Base-by-base conservation (phyloP, 208 protist species). In the Balamuthia mandrillaris region DNA sequence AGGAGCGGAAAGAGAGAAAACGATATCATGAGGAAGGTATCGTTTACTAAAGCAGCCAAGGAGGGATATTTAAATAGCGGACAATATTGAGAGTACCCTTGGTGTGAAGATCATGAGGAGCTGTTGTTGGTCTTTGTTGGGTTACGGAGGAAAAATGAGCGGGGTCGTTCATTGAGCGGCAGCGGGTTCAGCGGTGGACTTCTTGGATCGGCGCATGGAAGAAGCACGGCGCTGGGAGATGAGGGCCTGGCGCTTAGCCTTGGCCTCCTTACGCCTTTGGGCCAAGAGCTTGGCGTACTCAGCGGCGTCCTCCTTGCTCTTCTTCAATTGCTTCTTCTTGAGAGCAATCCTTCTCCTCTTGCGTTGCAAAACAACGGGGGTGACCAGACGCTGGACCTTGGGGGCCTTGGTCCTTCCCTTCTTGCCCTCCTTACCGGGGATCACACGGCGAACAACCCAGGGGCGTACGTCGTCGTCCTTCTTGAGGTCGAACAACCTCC, bases 301-400 rank as follows among this genome's bases (percentile, higher is more conserved):
- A 1, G 54, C 56, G 21, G 58, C 58, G 27, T 77, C 72, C 21
- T 70, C 41, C 12, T 37, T 18, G 24, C 39, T 54, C 29, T 85
- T 66, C 35, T 66, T 56, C 52, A 47, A 56, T 35, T 63, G 39
- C 4, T 84, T 31, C 9, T 47, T 41, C 81, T 87, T 88, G 37
- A 84, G 33, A 16, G 68, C 81, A n/a, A 78, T 51, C 27, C 29
- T 49, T 41, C 24, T 35, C 24, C 84, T 39, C 85, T 91, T 89
- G 84, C 89, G 89, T 49, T 86, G 79, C 27, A 94, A 39, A 35
- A 27, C 49, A 12, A 63, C 37, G 58, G 96, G 93, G 51, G 97
- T 99, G 78, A 99, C 96, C 14, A 99, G 94, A 86, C 99, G 95
- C 95, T 99, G 98, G 90, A 99, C 98, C 95, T 99, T 99, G 81